These are phyloP conservation scores for Kentomonas sorsogonicus DNA, from an alignment of 208 protist species.

Conservation along the genomic window DNA sequence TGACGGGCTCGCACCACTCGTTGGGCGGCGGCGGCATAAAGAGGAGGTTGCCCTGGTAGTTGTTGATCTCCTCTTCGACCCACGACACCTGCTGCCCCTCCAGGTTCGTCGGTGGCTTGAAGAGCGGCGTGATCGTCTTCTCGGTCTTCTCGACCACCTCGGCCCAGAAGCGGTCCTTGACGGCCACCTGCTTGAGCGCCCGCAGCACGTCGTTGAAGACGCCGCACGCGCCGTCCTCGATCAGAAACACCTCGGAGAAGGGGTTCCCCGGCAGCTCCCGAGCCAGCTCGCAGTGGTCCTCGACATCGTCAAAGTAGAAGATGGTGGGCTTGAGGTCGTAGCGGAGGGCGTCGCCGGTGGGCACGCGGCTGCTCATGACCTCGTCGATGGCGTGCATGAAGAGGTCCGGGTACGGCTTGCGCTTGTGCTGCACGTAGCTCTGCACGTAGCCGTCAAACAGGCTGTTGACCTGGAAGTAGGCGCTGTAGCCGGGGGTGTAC, in stretches of 20 bases:
- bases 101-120: constrained; percentile 25
- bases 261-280: constrained; percentile 43
- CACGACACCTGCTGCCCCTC: constrained; percentile 48
- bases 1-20: constrained; percentile 30
- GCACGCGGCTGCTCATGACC: constrained; percentile 33
- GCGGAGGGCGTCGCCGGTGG: constrained; percentile 51
- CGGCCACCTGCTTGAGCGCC: constrained; percentile 47
- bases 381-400: constrained; percentile 58
- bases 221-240: constrained; percentile 59
- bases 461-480: constrained; percentile 54
- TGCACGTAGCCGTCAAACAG: constrained; percentile 75
- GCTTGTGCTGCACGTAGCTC: constrained; percentile 65
- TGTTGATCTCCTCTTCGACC: constrained; percentile 65
- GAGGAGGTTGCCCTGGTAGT: constrained; percentile 69
- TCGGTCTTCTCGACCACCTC: constrained; percentile 47
- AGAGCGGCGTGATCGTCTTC: constrained; percentile 61
- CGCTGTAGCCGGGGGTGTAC: constrained; percentile 26
- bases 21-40: constrained; percentile 54
- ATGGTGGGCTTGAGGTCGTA: constrained; percentile 66
- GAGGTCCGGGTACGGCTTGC: constrained; percentile 78
- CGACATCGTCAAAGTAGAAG: constrained; percentile 74
- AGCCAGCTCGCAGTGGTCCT: constrained; percentile 57
- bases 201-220: constrained; percentile 62
- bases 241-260: constrained; percentile 60
- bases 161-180: constrained; percentile 61